phyloP scores from a whole-genome alignment of 73 alveolate genomes.

The Stentor roeselii region DNA sequence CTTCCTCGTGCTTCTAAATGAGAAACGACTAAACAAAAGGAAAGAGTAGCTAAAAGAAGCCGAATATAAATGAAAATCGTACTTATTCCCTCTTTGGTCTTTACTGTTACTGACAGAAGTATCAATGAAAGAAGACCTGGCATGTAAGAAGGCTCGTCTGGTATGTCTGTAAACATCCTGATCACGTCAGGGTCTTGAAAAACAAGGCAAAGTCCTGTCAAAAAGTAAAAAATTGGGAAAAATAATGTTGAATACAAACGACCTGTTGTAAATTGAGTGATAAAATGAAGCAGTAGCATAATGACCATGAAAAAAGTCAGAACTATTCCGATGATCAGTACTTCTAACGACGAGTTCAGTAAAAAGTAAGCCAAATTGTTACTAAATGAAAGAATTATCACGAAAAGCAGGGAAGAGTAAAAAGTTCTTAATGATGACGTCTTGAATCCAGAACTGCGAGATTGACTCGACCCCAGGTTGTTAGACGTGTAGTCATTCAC shows the following conservation, averaged over 20 bases:
- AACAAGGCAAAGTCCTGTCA: not conserved
- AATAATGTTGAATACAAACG: too few species aligned
- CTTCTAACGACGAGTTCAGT: not conserved
- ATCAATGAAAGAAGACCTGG: not conserved
- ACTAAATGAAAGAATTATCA: not conserved
- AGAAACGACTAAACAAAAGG: not conserved
- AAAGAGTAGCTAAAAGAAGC: not conserved
- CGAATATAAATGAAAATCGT: not conserved
- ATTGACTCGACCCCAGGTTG: too few species aligned
- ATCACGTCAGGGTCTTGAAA: not conserved
- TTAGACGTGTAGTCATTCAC: too few species aligned
- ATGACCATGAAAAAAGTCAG: not conserved
- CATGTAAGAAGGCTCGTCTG: not conserved
- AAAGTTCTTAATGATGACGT: not conserved
- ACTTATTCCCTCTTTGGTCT: not conserved
- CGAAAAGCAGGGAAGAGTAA: not conserved
- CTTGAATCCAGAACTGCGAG: too few species aligned
- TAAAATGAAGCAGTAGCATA: not conserved
- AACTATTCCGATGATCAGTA: not conserved
- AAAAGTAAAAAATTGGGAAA: not conserved
- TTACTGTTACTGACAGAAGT: not conserved
- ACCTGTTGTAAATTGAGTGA: not conserved
- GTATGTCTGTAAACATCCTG: not conserved
- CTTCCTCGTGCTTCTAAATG: not conserved
- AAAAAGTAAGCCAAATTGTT: not conserved